Evolutionary conservation across 306 rosid genomes (phyloP).

Genomic region (Sechiopsis laciniata): DNA sequence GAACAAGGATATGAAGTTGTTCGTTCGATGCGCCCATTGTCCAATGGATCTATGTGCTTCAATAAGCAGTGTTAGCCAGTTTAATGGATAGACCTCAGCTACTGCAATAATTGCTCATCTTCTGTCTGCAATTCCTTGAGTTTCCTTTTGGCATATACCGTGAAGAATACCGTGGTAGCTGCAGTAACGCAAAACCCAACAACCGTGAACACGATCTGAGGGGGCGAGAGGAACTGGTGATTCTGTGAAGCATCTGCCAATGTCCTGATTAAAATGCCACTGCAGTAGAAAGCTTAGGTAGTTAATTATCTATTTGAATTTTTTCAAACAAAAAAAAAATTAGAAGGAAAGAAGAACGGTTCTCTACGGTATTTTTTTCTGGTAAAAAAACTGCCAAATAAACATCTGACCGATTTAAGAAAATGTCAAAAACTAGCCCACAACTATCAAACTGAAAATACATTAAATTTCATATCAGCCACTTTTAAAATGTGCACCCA

Average conservation of each 20-base stretch:
- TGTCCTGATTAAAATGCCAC: slow-evolving; percentile 72
- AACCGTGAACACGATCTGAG: slow-evolving; percentile 50
- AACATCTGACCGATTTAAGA: background rate
- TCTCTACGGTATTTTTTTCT: too few relatives aligned
- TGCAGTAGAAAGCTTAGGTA: slow-evolving; percentile 27
- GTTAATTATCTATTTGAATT: background rate
- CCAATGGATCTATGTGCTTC: slow-evolving; percentile 4
- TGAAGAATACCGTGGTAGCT: slow-evolving; percentile 59
- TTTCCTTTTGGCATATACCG: slow-evolving; percentile 28
- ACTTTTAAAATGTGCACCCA: background rate
- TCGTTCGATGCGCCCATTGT: background rate
- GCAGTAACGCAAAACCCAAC: slow-evolving; percentile 48
- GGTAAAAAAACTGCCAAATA: background rate
- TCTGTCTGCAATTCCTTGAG: slow-evolving; percentile 23
- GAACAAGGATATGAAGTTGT: background rate
- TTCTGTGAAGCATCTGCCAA: slow-evolving; percentile 63
- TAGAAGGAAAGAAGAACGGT: background rate
- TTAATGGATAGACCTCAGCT: background rate
- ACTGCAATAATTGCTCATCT: slow-evolving; percentile 41
- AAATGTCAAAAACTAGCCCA: background rate
- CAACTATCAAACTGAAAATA: background rate
- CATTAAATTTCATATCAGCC: too few relatives aligned
- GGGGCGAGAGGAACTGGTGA: slow-evolving; percentile 41
- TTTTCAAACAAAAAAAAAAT: too few relatives aligned
- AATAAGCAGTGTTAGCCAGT: slow-evolving; percentile 3